Base-by-base conservation (phyloP, 495 filamentous ascomycete genomes). In the Lasiosphaeria miniovina region DNA sequence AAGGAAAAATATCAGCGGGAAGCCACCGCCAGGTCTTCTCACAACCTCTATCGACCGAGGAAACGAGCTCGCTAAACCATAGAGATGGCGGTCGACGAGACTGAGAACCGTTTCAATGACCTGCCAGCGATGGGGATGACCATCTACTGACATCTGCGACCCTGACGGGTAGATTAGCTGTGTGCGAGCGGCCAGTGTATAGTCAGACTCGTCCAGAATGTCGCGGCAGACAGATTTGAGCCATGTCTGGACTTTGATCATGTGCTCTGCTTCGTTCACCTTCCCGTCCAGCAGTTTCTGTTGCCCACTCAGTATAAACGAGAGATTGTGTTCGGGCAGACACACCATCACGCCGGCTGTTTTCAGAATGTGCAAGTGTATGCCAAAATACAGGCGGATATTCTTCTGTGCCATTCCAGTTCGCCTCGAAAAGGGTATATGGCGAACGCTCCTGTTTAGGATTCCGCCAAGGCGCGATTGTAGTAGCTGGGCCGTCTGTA, bases 151-250 rank as follows among this genome's bases (percentile, higher is more conserved):
- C 62, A 72, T 71, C 49, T 82, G 77, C 2, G 74, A 63, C 0
- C 81, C 81, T 4, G 73, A 75, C 0, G 81, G 82, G 49, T 83
- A 83, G 49, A 77, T 80, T 0, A 80, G 67, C 59, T 80, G 77
- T 0, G 77, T 79, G 35, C 73, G 73, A 0, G 78, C 72, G 0
- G 80, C 73, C 8, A 86, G 61, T 0, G 79, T 82, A 35, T 76
- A 76, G 55, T 86, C 84, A 6, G 75, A 82, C 57, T 86, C 84
- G 61, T 86, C 84, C 0, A 86, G 64, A 1, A 86, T 68, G 65
- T 86, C 84, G 9, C 82, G 75, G 36, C 69, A 76, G 34, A 59
- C 60, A 0, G 58, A 15, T 31, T 74, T 67, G 4, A 86, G 49
- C 82, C 82, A 84, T 4, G 43, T 50, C 59, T 86, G 80, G 4